Conservation (phyloP, 2,329 filamentous ascomycete genomes). For the Parastagonospora nodorum region DNA sequence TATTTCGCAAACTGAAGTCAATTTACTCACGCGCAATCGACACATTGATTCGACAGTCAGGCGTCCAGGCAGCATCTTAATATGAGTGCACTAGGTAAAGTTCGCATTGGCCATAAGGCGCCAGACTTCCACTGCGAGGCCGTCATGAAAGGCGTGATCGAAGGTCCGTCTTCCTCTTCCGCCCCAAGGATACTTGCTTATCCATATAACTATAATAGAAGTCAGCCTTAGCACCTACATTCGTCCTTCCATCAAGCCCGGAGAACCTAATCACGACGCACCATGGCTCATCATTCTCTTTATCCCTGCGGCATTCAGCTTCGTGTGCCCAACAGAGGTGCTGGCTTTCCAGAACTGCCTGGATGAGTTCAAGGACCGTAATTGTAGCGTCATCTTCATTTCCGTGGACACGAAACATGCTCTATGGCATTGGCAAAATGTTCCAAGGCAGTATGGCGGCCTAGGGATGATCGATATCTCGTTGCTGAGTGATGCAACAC, state of each 20-base stretch:
- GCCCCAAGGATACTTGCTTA: background rate
- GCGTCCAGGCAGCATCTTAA: background rate
- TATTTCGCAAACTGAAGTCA: background rate
- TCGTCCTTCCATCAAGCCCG: conserved; percentile 9
- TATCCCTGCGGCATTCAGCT: conserved; percentile 39
- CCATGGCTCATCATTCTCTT: conserved; percentile 40
- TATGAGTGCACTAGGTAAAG: conserved; percentile 27
- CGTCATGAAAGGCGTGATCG: conserved; percentile 25
- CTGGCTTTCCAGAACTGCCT: conserved; percentile 37
- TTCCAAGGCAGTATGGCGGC: conserved; percentile 35
- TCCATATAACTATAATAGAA: conserved; percentile 20
- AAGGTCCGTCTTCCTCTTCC: conserved; percentile 14
- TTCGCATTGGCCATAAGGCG: conserved; percentile 33
- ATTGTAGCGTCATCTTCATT: conserved; percentile 33
- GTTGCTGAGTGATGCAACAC: conserved; percentile 34
- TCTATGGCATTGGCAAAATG: conserved; percentile 38
- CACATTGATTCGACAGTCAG: too few relatives aligned
- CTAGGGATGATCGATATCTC: conserved; percentile 33
- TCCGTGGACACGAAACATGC: conserved; percentile 39
- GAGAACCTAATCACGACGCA: conserved; percentile 5
- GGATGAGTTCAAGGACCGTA: conserved; percentile 33
- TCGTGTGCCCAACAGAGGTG: conserved; percentile 39
- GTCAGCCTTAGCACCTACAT: conserved; percentile 30
- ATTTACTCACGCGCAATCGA: too few relatives aligned
- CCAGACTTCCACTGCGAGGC: conserved; percentile 36